Evolutionary conservation across 2,329 filamentous ascomycete species (phyloP).

Genomic region (Phyllosticta paracitricarpa): DNA sequence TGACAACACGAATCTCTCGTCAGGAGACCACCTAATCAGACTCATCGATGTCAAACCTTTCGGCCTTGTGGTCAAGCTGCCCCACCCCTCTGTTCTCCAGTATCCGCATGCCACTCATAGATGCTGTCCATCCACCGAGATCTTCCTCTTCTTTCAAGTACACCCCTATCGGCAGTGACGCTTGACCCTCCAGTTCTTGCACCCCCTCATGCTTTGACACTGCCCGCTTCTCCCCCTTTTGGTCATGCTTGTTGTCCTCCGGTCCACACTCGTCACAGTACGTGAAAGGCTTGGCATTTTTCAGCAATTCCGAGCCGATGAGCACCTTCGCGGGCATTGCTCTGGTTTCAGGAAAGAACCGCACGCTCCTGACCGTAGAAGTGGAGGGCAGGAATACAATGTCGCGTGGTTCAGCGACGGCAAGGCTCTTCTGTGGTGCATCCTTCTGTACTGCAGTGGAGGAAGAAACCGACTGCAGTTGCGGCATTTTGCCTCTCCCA

Average conservation of each 20-base stretch:
- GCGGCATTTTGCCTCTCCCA: not conserved
- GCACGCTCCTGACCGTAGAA: not conserved
- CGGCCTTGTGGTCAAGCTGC: slow-evolving; percentile 10
- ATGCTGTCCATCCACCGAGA: not conserved
- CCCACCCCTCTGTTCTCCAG: slow-evolving; percentile 5
- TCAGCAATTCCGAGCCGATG: not conserved
- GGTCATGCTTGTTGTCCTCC: not conserved
- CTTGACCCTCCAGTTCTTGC: not conserved
- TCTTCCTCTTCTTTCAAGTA: slow-evolving; percentile 8
- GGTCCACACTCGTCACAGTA: too few species aligned
- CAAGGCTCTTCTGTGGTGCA: not conserved
- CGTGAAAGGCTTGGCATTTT: not conserved
- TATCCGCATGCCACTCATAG: not conserved
- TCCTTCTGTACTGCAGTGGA: not conserved
- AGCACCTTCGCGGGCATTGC: not conserved
- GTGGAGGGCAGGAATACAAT: slow-evolving; percentile 3
- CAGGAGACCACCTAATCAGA: slow-evolving; percentile 6
- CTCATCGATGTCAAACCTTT: slow-evolving; percentile 12
- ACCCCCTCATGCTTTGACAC: not conserved
- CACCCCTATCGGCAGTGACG: slow-evolving; percentile 9
- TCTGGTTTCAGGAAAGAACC: not conserved
- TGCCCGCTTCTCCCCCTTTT: not conserved
- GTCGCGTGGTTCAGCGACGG: not conserved
- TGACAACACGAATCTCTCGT: too few species aligned
- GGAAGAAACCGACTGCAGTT: too few species aligned